A percentile compares a stretch with the other conserved stretches of the same genome.
These are phyloP conservation scores for Trichosporon sp. DNA, from an alignment of 1,284 basidiomycete genomes.

Conservation along the genomic window DNA sequence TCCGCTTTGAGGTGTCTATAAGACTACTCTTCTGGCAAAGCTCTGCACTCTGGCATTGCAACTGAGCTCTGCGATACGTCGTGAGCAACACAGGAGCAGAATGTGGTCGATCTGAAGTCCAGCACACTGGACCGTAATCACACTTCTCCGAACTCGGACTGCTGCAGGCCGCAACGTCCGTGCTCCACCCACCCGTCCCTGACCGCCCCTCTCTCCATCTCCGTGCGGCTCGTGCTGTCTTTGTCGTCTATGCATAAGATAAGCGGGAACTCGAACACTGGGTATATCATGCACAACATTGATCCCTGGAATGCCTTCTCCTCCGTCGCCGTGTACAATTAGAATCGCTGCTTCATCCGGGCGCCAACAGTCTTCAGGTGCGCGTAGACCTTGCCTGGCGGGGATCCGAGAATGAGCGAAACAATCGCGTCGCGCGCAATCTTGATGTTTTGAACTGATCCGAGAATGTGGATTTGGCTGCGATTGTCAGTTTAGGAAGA, in stretches of 20 bases:
- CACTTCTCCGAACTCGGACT: no score
- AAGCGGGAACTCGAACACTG: not conserved
- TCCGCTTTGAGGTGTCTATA: no score
- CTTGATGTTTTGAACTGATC: slow-evolving; percentile 75
- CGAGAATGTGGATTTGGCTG: slow-evolving; percentile 56
- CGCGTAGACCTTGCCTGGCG: slow-evolving; percentile 88
- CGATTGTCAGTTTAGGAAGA: not conserved
- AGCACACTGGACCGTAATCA: no score
- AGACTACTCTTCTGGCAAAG: no score
- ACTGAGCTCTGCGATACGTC: no score
- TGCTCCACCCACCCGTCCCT: no score
- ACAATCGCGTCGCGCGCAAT: slow-evolving; percentile 93
- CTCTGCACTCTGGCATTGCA: no score
- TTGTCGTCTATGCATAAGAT: not conserved
- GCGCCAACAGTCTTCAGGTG: slow-evolving; percentile 84
- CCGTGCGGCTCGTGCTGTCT: not conserved
- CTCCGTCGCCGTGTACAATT: slow-evolving; percentile 9
- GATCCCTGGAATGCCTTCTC: not conserved
- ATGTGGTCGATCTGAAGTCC: no score
- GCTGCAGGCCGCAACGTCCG: no score
- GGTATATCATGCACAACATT: slow-evolving; percentile 24
- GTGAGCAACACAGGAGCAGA: no score
- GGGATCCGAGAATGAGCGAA: slow-evolving; percentile 87
- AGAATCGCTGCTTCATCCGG: slow-evolving; percentile 79
- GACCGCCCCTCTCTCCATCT: no score